Evolutionary conservation across 2,329 filamentous ascomycete species (phyloP), one percentile per base, ranked within the genome.

Genomic region (Botrytis deweyae): DNA sequence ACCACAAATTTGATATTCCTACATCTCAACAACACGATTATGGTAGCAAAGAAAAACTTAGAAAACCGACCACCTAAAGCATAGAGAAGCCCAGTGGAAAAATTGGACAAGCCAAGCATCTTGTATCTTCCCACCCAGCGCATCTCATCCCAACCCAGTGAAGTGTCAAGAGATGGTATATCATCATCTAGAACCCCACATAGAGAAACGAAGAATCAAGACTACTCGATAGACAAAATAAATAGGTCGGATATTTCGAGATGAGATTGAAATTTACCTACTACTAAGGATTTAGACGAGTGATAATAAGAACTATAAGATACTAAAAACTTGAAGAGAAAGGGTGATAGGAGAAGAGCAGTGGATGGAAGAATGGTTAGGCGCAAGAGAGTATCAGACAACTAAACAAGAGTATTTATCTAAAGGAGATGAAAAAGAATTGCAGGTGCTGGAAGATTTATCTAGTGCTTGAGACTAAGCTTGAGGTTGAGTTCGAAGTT

Each of bases 41-140:
- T 1, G 12, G 2, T 7, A n/a, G 4, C 25, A n/a, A n/a, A 12
- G 12, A 16, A 6, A 16, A 7, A 7, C 1, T n/a, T 3, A 16
- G 25, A n/a, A n/a, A 16, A 14, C 10, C 1, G 5, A 3, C 1
- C 2, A 55, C 5, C 25, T 55, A 55, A n/a, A 55, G 49, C 12
- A 12, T 55, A 3, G 2, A 14, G 5, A 55, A 55, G 10, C 5
- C 1, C 4, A n/a, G 25, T 55, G 0, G 49, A 55, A 55, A n/a
- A n/a, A 55, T 7, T 3, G n/a, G 5, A n/a, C 5, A 55, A n/a
- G 49, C 25, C 7, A 49, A 25, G 46, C 46, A 55, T 55, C 49
- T 7, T 16, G 5, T 16, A 5, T 55, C 25, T 6, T 16, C 5
- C 3, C 1, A 10, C 49, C 12, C 10, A n/a, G 7, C 12, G 7